Conservation (phyloP, 495 filamentous ascomycete genomes). For the Zalerion maritima region DNA sequence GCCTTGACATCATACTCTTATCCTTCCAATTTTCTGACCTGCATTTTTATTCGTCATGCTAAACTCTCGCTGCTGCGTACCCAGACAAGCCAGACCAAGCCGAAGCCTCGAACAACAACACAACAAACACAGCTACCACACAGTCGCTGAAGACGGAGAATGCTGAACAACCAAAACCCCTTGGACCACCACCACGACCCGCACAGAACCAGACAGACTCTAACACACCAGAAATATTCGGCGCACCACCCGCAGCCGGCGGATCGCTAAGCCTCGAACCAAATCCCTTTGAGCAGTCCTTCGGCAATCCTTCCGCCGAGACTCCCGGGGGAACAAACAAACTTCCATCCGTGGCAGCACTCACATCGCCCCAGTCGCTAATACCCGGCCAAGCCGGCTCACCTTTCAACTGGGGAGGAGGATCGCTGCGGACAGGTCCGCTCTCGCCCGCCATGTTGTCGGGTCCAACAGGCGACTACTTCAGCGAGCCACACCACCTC, state of each 20-base stretch:
- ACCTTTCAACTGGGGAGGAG: constrained; percentile 63
- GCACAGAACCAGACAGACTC: constrained; percentile 32
- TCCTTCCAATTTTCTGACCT: too few species aligned
- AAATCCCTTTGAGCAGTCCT: constrained; percentile 94
- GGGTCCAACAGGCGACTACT: constrained; percentile 58
- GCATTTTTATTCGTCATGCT: too few species aligned
- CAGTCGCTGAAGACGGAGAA: too few species aligned
- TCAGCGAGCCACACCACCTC: constrained; percentile 68
- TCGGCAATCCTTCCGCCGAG: constrained; percentile 53
- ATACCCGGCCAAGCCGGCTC: constrained; percentile 54
- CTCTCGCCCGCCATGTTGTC: constrained; percentile 96
- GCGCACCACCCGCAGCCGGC: constrained; percentile 39
- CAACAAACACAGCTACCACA: too few species aligned
- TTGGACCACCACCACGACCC: constrained; percentile 72
- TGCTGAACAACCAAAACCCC: constrained; percentile 36
- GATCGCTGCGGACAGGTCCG: constrained; percentile 80
- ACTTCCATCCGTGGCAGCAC: constrained; percentile 76
- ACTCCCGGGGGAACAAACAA: constrained; percentile 83
- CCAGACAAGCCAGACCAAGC: too few species aligned
- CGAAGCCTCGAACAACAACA: too few species aligned
- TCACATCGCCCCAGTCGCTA: constrained; percentile 78
- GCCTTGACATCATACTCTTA: too few species aligned
- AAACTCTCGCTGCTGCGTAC: too few species aligned
- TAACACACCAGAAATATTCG: constrained; percentile 69
- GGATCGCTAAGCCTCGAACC: constrained; percentile 64